Base-by-base conservation (phyloP, 2,329 filamentous ascomycete genomes). In the Verticillium zaregamsianum region DNA sequence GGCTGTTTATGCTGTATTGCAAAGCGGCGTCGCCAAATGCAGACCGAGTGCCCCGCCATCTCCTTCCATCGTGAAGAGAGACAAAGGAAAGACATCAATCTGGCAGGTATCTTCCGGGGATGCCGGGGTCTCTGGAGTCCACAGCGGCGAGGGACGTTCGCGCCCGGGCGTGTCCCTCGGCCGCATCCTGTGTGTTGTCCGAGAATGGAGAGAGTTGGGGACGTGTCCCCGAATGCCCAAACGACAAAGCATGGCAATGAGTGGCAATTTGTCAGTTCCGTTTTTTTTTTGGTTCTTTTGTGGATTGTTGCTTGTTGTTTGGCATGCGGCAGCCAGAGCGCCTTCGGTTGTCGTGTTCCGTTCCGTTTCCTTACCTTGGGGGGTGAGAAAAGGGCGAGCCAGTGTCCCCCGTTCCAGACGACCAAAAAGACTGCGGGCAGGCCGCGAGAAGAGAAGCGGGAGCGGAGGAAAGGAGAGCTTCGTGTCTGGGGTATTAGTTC, bases 401-500 rank as follows among this genome's bases (percentile, higher is more conserved):
- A 37, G 11, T 17, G 20, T 20, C 35, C 33, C 35, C 32, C 9
- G 25, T 45, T 58, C 28, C n/a, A 25, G 17, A 58, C 35, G 35
- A 9, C 33, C 31, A 7, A n/a, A 17, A 59, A 54, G 11, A 31
- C 37, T 8, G 28, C 37, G 17, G 8, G 11, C n/a, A 35, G 33
- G 33, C 12, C 31, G 31, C 14, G 32, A 31, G 49, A 55, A 33
- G 55, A 32, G 52, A 57, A 62, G 61, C 58, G 56, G 59, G 45
- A 63, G 58, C 37, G 49, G 54, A 25, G 55, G 25, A 59, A 60
- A 55, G 58, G 61, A 66, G 64, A 69, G 68, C 66, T 69, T 69
- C 65, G 62, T 70, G 65, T 66, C 66, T 65, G 65, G 28, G 62
- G 66, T 60, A 69, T 72, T 71, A 72, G 67, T 70, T 37, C 58